A percentile compares a stretch with the other conserved stretches of the same genome.
Conservation (phyloP, 2,329 filamentous ascomycete genomes). For the Tolypocladium ovalisporum region DNA sequence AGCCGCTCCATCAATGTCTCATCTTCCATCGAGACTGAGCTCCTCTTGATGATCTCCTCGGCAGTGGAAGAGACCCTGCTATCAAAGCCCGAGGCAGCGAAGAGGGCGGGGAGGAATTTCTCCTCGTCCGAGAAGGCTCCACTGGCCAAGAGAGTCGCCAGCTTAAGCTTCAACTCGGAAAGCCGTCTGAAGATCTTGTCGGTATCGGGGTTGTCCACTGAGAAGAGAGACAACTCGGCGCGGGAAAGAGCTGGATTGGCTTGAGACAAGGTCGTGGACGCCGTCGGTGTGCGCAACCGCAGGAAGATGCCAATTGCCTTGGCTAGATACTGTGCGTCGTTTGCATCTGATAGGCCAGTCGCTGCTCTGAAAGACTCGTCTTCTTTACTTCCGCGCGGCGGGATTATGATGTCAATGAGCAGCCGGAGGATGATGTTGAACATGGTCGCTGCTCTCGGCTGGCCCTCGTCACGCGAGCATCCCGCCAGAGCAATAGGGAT, state of each 20-base stretch:
- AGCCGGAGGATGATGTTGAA: conserved; percentile 78
- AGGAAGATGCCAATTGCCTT: conserved; percentile 69
- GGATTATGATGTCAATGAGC: conserved; percentile 59
- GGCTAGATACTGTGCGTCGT: conserved; percentile 66
- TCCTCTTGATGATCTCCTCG: conserved; percentile 80
- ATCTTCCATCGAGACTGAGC: conserved; percentile 64
- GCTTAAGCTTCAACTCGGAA: conserved; percentile 42
- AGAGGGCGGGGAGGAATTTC: conserved; percentile 72
- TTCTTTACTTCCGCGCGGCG: conserved; percentile 67
- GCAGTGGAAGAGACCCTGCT: conserved; percentile 73
- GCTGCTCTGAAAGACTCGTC: conserved; percentile 56
- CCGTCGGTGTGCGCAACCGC: conserved; percentile 21
- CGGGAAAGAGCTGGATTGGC: conserved; percentile 22
- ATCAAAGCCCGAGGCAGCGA: conserved; percentile 73
- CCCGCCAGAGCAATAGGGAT: conserved; percentile 42
- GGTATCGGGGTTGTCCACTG: conserved; percentile 38
- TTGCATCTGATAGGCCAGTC: conserved; percentile 53
- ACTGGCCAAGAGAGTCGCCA: conserved; percentile 65
- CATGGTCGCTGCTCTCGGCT: conserved; percentile 39
- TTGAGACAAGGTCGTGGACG: conserved; percentile 16
- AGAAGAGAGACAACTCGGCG: conserved; percentile 18
- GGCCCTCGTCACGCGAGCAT: conserved; percentile 18
- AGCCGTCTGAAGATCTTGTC: conserved; percentile 41
- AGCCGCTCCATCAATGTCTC: conserved; percentile 49
- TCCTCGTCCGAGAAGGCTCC: conserved; percentile 78